Conservation (phyloP, 306 rosid species). For the Cicer cuneatum region DNA sequence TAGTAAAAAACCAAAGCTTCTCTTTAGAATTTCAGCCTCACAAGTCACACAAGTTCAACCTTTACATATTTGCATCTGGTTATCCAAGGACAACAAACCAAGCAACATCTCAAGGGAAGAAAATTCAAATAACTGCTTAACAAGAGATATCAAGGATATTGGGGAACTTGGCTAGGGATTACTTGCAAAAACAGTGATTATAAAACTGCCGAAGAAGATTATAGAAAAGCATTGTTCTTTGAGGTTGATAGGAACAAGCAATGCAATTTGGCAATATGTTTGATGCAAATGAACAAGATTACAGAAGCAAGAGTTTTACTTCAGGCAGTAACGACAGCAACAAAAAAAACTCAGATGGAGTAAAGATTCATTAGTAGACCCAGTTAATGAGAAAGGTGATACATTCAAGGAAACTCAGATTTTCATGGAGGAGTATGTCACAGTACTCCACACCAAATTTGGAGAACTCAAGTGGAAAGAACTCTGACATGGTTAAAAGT, state of each 20-base stretch:
- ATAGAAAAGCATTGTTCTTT: slow-evolving; percentile 77
- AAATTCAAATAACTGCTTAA: slow-evolving; percentile 79
- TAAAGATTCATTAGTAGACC: slow-evolving; percentile 16
- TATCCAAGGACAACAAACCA: slow-evolving; percentile 66
- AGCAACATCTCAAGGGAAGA: slow-evolving; percentile 91
- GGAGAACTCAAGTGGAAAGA: slow-evolving; percentile 42
- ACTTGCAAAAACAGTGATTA: slow-evolving; percentile 73
- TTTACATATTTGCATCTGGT: not conserved
- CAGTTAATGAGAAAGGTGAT: slow-evolving; percentile 18
- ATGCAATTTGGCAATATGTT: slow-evolving; percentile 90
- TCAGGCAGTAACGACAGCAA: slow-evolving; percentile 64
- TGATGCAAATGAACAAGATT: slow-evolving; percentile 72
- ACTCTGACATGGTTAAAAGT: slow-evolving; percentile 28
- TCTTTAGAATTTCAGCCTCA: slow-evolving; percentile 21
- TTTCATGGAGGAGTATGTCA: slow-evolving; percentile 40
- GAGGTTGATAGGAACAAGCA: slow-evolving; percentile 86
- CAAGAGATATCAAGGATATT: slow-evolving; percentile 90
- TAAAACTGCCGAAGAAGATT: slow-evolving; percentile 72
- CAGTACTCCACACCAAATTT: slow-evolving; percentile 43
- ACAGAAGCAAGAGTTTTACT: slow-evolving; percentile 84
- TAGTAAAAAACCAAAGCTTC: not conserved
- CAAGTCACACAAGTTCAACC: not conserved
- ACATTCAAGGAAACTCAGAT: slow-evolving; percentile 29
- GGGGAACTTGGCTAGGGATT: slow-evolving; percentile 98
- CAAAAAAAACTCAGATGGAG: slow-evolving; percentile 54